A percentile compares a stretch with the other conserved stretches of the same genome.
These are phyloP conservation scores for Albophoma yamanashiensis DNA, from an alignment of 2,329 filamentous ascomycete species.

Conservation along the genomic window DNA sequence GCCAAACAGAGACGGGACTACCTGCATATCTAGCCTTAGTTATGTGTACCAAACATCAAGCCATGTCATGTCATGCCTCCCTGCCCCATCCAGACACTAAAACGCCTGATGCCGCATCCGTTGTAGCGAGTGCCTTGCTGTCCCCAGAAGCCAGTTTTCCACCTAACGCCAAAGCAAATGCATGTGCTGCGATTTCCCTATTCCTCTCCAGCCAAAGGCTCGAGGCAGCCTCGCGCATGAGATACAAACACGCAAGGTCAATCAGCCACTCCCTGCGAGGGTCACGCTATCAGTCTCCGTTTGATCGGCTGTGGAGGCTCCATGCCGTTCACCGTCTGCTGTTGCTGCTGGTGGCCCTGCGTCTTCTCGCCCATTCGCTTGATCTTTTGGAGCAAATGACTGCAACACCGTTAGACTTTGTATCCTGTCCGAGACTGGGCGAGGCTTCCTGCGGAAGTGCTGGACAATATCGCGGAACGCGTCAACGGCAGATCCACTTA, in stretches of 20 bases:
- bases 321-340: constrained; percentile 19
- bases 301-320: constrained; percentile 34
- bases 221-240: not conserved
- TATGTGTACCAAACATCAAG: not conserved
- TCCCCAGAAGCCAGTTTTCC: not conserved
- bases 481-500: constrained; percentile 8
- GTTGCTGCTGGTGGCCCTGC: constrained; percentile 14
- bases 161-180: not conserved
- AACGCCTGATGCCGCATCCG: not conserved
- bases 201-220: not conserved
- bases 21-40: not conserved
- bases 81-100: not conserved
- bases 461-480: constrained; percentile 13
- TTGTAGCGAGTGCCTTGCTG: not conserved
- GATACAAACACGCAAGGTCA: not conserved
- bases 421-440: constrained; percentile 16
- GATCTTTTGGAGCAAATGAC: constrained; percentile 46
- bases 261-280: not conserved
- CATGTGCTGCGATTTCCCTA: not conserved
- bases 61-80: not conserved
- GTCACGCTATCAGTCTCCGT: constrained; percentile 28
- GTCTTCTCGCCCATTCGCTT: constrained; percentile 32
- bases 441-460: constrained; percentile 15
- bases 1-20: not conserved
- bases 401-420: constrained; percentile 22